Evolutionary conservation across 805 yeast genomes (phyloP), one percentile per base, ranked within the genome.

Genomic region (Saturnispora galanensis): DNA sequence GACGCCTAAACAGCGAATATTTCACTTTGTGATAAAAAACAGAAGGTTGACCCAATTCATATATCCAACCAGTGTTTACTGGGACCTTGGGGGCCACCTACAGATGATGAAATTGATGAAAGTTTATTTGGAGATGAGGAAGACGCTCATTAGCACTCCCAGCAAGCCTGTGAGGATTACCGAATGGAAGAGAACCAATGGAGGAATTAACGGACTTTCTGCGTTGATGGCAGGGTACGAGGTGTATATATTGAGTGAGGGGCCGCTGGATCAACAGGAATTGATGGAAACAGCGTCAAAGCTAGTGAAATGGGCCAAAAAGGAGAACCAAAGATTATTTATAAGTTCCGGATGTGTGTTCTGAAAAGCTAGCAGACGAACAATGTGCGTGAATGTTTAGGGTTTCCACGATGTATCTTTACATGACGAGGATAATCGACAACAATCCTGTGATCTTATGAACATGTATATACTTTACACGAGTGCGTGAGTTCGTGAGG

Each of bases 11-110:
- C 34, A 38, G 8, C 32, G 26, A 16, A 13, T 47, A 1, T 4
- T 48, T 48, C 96, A 88, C 64, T 93, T 89, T 57, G 72, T 88
- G 18, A 89, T 77, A 67, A 88, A 85, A 61, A 76, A 85, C 31
- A 80, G 76, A 47, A 65, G 65, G 17, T 35, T 47, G 11, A 78
- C 86, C 13, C 97, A 86, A 54, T 80, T 71, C 53, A 71, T 65
- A 1, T 61, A 53, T 40, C 57, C 66, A 1, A 47, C 53, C 18
- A 56, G 54, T 2, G 43, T 34, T 10, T 26, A 29, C 4, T 52
- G 48, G n/a, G 55, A 55, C 6, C 47, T 51, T 6, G 38, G 52
- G 10, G 44, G 50, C 21, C 21, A 41, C n/a, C 30, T 35, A 12
- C 30, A 45, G 3, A 50, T 43, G 29, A 55, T 56, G 11, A 63